Percentiles rank a stretch among this genome's conserved stretches.
Conservation (phyloP, 1,284 basidiomycete genomes). For the Cryptococcus sp. region DNA sequence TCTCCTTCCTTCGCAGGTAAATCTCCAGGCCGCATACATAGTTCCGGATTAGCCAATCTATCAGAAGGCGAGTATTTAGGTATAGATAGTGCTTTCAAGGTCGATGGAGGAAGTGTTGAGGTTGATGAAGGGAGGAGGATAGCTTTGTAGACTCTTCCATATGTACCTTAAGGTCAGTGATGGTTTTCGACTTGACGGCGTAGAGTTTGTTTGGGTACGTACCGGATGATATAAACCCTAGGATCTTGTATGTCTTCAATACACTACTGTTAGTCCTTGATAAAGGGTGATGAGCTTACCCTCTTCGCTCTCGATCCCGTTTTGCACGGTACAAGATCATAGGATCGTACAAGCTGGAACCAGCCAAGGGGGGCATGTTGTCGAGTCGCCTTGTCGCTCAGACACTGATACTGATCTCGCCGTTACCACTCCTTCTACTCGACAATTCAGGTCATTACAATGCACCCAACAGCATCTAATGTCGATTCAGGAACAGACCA, state of each 20-base stretch:
- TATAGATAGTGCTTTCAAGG: slow-evolving; percentile 30
- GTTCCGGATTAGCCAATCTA: slow-evolving; percentile 40
- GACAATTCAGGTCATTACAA: too few species aligned
- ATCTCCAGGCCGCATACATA: slow-evolving; percentile 55
- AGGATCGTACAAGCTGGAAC: slow-evolving; percentile 21
- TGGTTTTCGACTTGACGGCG: neutral
- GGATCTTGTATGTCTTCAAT: slow-evolving; percentile 77
- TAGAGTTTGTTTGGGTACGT: neutral
- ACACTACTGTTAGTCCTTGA: slow-evolving; percentile 50
- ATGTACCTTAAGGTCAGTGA: slow-evolving; percentile 62
- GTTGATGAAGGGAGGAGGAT: slow-evolving; percentile 49
- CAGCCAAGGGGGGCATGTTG: too few species aligned
- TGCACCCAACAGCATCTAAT: neutral
- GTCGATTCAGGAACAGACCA: slow-evolving; percentile 1
- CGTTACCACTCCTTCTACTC: too few species aligned
- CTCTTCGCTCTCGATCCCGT: slow-evolving; percentile 61
- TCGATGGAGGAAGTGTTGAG: slow-evolving; percentile 19
- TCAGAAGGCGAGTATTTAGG: slow-evolving; percentile 20
- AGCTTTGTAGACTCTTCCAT: slow-evolving; percentile 97
- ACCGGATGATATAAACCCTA: slow-evolving; percentile 90
- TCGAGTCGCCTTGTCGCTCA: too few species aligned
- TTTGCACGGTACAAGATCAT: slow-evolving; percentile 82
- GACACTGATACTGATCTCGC: too few species aligned
- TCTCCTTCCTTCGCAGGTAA: slow-evolving; percentile 55
- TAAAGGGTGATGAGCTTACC: slow-evolving; percentile 22